Evolutionary conservation across 2,329 filamentous ascomycete species (phyloP).

Genomic region (Herpotrichia juniperi): DNA sequence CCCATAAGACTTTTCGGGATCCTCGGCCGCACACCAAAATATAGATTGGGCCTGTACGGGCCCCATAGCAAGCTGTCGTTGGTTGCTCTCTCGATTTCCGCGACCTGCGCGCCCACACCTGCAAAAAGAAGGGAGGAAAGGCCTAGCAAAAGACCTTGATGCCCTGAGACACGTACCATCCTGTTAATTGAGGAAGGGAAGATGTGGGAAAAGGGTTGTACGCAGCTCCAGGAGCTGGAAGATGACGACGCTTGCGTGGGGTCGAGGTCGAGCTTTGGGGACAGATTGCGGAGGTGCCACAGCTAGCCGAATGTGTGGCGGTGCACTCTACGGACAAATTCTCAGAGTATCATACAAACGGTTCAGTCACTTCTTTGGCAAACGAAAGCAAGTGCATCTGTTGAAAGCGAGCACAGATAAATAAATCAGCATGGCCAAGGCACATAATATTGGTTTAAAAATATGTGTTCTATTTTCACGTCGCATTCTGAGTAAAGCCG

Average conservation of each 20-base stretch:
- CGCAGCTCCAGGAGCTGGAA: neutral
- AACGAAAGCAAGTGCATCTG: too few species aligned
- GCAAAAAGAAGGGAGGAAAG: slow-evolving; percentile 28
- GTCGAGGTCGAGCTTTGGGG: slow-evolving; percentile 2
- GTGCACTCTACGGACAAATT: slow-evolving; percentile 1
- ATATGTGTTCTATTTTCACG: too few species aligned
- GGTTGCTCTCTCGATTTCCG: slow-evolving; percentile 53
- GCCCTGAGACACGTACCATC: neutral
- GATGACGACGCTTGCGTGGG: neutral
- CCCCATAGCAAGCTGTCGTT: slow-evolving; percentile 96
- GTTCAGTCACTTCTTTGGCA: neutral
- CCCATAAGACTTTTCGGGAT: slow-evolving; percentile 81
- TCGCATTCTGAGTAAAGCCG: too few species aligned
- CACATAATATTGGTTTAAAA: too few species aligned
- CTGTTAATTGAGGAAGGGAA: neutral
- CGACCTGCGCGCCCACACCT: slow-evolving; percentile 36
- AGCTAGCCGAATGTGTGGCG: slow-evolving; percentile 16
- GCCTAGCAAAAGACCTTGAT: slow-evolving; percentile 10
- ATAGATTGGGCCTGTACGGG: slow-evolving; percentile 90
- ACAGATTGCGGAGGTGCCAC: slow-evolving; percentile 4
- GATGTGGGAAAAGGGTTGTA: neutral
- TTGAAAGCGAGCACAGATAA: too few species aligned
- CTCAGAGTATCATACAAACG: too few species aligned
- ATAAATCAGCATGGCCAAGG: too few species aligned
- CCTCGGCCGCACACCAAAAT: slow-evolving; percentile 87